A percentile compares a stretch with the other conserved stretches of the same genome.
Evolutionary conservation across 257 asterid species (phyloP).

Genomic region (Solanum tacnaense): DNA sequence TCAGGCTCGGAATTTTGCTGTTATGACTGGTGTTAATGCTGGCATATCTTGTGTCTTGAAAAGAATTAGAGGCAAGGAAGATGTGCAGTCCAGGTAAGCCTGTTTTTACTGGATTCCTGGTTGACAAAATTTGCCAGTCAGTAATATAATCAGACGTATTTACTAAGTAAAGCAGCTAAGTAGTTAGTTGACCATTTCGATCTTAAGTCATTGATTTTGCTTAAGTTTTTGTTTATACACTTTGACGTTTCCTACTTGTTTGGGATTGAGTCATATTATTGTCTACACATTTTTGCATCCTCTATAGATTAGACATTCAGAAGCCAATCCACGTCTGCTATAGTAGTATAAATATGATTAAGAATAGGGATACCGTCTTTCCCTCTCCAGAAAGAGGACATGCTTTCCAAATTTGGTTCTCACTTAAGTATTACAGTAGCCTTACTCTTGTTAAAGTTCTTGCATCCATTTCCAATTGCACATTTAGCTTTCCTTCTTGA

Average conservation of each 20-base stretch:
- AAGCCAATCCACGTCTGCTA: not conserved
- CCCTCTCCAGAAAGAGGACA: not conserved
- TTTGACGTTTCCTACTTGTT: not conserved
- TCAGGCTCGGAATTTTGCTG: slow-evolving; percentile 93
- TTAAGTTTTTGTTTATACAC: not conserved
- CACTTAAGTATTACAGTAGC: not conserved
- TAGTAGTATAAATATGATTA: not conserved
- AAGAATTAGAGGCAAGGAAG: slow-evolving; percentile 90
- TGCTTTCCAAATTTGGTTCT: not conserved
- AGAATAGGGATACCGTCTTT: not conserved
- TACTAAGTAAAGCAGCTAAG: not conserved
- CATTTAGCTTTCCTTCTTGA: not conserved
- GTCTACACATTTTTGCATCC: not conserved
- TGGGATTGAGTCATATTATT: not conserved
- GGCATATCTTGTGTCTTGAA: slow-evolving; percentile 87
- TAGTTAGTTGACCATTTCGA: not conserved
- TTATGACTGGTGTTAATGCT: slow-evolving; percentile 88
- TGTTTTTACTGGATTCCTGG: not conserved
- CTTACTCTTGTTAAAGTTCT: not conserved
- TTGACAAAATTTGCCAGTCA: not conserved
- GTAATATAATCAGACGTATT: not conserved
- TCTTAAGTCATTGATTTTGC: not conserved
- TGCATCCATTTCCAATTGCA: not conserved
- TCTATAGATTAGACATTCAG: not conserved
- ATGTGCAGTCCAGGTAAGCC: slow-evolving; percentile 67